Conservation (phyloP, 768 basidiomycete species). For the Termitomyces sp. region DNA sequence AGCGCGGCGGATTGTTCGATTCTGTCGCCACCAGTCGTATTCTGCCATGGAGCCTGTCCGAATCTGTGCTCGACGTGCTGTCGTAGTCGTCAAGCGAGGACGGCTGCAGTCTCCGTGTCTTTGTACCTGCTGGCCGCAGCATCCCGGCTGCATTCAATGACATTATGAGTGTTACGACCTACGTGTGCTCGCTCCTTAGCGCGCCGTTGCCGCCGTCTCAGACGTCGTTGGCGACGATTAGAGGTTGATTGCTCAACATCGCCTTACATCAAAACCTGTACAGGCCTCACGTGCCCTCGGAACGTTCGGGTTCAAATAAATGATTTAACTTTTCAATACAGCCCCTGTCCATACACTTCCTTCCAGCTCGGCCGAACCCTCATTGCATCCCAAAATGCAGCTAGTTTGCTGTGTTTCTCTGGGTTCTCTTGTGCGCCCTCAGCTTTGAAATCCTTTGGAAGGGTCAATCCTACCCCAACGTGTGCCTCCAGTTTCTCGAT, state of each 20-base stretch:
- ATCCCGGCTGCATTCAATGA: constrained; percentile 16
- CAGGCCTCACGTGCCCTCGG: constrained; percentile 13
- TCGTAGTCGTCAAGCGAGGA: constrained; percentile 35
- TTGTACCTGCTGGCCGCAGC: constrained; percentile 17
- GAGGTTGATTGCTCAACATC: not conserved
- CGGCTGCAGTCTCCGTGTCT: constrained; percentile 15
- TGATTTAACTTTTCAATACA: constrained; percentile 27
- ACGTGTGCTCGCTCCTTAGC: constrained; percentile 6
- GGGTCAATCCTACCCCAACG: constrained; percentile 39
- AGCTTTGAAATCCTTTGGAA: constrained; percentile 38
- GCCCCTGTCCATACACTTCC: constrained; percentile 48
- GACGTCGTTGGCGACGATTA: constrained; percentile 12
- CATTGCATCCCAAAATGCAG: constrained; percentile 67
- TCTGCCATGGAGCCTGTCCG: constrained; percentile 25
- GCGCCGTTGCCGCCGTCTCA: constrained; percentile 11
- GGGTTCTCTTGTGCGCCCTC: constrained; percentile 20
- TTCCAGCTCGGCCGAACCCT: constrained; percentile 67
- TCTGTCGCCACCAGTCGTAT: constrained; percentile 13
- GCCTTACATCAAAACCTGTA: constrained; percentile 7
- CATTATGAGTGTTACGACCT: constrained; percentile 13
- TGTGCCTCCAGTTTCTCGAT: constrained; percentile 48
- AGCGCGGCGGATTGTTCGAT: constrained; percentile 16
- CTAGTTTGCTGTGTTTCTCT: constrained; percentile 44
- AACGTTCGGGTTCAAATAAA: constrained; percentile 1
- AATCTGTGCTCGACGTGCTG: constrained; percentile 39